A percentile compares a stretch with the other conserved stretches of the same genome.
Evolutionary conservation across 148 eudicot species (phyloP).

Genomic region (Fallopia convolvulus): DNA sequence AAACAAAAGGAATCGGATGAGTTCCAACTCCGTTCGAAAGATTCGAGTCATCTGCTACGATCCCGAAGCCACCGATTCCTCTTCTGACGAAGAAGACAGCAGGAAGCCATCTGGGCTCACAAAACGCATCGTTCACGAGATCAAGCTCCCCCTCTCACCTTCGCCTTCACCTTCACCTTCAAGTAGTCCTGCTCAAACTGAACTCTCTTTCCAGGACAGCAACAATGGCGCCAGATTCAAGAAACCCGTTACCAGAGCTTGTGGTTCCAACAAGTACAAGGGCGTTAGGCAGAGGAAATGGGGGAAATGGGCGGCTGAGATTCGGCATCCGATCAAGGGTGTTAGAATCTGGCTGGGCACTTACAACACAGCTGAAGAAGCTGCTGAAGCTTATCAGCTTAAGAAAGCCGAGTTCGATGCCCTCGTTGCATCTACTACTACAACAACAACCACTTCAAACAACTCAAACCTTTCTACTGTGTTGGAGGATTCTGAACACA

Average conservation of each 20-base stretch:
- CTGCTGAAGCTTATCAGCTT: constrained; percentile 50
- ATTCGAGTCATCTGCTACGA: constrained; percentile 11
- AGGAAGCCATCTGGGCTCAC: constrained; percentile 6
- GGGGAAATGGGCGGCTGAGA: constrained; percentile 98
- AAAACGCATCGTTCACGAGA: constrained; percentile 43
- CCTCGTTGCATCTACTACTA: neutral
- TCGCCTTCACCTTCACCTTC: neutral
- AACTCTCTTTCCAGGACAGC: constrained; percentile 47
- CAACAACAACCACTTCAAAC: neutral
- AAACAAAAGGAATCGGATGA: neutral
- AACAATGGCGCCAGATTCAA: constrained; percentile 29
- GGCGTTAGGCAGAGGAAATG: constrained; percentile 84
- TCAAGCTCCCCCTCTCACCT: constrained; percentile 20
- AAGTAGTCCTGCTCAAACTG: constrained; percentile 1
- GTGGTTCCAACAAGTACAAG: constrained; percentile 26
- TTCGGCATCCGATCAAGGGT: constrained; percentile 55
- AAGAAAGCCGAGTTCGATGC: constrained; percentile 31
- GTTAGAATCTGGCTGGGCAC: constrained; percentile 81
- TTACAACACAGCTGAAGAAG: constrained; percentile 66
- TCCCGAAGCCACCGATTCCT: constrained; percentile 7
- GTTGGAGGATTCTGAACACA: neutral
- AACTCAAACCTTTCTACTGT: neutral
- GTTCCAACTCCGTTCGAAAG: neutral
- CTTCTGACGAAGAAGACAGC: neutral
- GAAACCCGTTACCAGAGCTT: constrained; percentile 7